Evolutionary conservation across 2,329 filamentous ascomycete genomes (phyloP).

Genomic region (Hortaea werneckii): DNA sequence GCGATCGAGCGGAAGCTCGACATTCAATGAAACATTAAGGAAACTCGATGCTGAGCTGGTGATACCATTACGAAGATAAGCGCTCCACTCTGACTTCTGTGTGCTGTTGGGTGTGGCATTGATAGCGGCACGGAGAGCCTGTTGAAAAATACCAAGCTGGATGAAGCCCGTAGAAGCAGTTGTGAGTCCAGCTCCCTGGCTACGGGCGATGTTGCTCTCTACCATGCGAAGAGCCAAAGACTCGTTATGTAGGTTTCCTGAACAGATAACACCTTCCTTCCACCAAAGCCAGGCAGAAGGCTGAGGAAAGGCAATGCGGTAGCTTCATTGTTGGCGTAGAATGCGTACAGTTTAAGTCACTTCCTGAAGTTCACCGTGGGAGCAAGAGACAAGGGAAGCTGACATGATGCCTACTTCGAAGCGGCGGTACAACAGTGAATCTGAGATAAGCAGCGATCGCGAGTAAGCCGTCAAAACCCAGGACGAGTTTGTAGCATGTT

Average conservation of each 20-base stretch:
- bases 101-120: conserved; percentile 7
- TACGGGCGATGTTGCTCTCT: conserved; percentile 22
- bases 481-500: no score
- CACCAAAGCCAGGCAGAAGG: no score
- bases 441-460: no score
- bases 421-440: no score
- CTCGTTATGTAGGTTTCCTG: not conserved
- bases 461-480: no score
- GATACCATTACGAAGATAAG: conserved; percentile 14
- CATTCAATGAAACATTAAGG: conserved; percentile 13
- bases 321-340: no score
- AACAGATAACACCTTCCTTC: not conserved
- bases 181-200: conserved; percentile 20
- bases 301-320: no score
- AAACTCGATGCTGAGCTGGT: conserved; percentile 11
- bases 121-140: conserved; percentile 19
- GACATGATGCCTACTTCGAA: no score
- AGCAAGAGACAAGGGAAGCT: no score
- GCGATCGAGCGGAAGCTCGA: conserved; percentile 21
- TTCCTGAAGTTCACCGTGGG: no score
- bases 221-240: conserved; percentile 18
- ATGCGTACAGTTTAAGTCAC: no score
- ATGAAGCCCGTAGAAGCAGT: conserved; percentile 15
- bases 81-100: conserved; percentile 4
- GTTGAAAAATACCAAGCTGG: conserved; percentile 26